A percentile compares a stretch with the other conserved stretches of the same genome.
Conservation (phyloP, 73 alveolate genomes). For the Paramecium biaurelia region DNA sequence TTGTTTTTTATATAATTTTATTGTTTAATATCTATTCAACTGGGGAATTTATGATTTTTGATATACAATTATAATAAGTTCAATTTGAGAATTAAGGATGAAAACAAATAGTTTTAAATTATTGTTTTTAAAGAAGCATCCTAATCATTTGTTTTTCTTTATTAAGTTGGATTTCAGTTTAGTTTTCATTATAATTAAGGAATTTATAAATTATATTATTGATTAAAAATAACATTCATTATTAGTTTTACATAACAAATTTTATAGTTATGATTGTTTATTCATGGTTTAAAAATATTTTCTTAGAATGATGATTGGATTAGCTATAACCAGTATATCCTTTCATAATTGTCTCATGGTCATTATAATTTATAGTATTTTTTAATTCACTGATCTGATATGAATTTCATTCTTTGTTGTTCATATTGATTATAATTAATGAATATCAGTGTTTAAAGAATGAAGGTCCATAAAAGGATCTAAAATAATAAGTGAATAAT, state of each 20-base stretch:
- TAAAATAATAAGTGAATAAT: not conserved
- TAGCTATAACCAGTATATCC: not conserved
- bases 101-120: not conserved
- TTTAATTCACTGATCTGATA: not conserved
- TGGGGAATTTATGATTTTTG: not conserved
- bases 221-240: no score
- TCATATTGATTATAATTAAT: not conserved
- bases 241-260: no score
- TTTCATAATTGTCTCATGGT: no score
- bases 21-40: no score
- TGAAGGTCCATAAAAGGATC: not conserved
- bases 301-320: no score
- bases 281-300: no score
- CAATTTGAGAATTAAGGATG: not conserved
- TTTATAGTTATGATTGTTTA: not conserved
- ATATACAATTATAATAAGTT: not conserved
- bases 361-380: no score
- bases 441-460: not conserved
- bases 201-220: no score
- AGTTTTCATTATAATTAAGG: no score
- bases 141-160: no score
- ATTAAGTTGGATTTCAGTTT: not conserved
- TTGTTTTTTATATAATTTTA: not conserved
- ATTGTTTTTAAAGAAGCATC: no score
- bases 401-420: no score